These are phyloP conservation scores for Xylariaceae sp. DNA, from an alignment of 2,329 filamentous ascomycete species.

Conservation along the genomic window DNA sequence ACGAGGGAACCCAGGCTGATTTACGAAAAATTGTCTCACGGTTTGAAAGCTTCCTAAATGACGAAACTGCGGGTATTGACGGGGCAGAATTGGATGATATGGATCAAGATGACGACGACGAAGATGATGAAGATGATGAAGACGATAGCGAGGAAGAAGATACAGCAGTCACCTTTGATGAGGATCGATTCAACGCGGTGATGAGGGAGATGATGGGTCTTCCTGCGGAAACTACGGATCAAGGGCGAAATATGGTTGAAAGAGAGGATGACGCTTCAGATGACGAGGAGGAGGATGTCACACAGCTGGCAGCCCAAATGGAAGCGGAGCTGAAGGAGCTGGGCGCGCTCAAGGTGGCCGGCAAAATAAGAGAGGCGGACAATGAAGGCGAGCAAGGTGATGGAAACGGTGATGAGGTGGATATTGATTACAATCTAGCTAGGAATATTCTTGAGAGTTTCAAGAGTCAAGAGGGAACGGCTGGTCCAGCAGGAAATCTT, in stretches of 20 bases:
- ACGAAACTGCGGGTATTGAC: conserved; percentile 75
- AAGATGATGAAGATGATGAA: conserved; percentile 51
- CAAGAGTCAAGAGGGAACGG: conserved; percentile 80
- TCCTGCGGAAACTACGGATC: conserved; percentile 29
- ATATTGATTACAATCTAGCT: conserved; percentile 82
- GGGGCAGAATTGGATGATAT: conserved; percentile 72
- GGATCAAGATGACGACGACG: conserved; percentile 59
- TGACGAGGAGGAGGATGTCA: conserved; percentile 59
- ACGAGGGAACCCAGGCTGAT: conserved; percentile 66
- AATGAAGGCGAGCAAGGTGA: conserved; percentile 43
- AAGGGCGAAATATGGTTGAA: conserved; percentile 8
- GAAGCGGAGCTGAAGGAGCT: conserved; percentile 68
- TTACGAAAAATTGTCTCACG: conserved; percentile 86
- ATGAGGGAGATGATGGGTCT: conserved; percentile 91
- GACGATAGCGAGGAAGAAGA: conserved; percentile 63
- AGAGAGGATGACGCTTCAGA: conserved; percentile 25
- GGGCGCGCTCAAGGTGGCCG: conserved; percentile 59
- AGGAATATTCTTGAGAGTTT: conserved; percentile 91
- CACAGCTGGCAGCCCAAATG: conserved; percentile 63
- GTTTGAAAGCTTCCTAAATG: conserved; percentile 89
- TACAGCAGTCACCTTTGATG: conserved; percentile 74
- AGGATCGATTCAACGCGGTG: conserved; percentile 78
- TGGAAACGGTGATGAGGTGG: conserved; percentile 56
- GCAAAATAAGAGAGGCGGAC: conserved; percentile 24
- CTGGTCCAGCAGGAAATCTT: conserved; percentile 84